phyloP scores from a whole-genome alignment of 2,329 filamentous ascomycete genomes.

The Cercospora janseana region DNA sequence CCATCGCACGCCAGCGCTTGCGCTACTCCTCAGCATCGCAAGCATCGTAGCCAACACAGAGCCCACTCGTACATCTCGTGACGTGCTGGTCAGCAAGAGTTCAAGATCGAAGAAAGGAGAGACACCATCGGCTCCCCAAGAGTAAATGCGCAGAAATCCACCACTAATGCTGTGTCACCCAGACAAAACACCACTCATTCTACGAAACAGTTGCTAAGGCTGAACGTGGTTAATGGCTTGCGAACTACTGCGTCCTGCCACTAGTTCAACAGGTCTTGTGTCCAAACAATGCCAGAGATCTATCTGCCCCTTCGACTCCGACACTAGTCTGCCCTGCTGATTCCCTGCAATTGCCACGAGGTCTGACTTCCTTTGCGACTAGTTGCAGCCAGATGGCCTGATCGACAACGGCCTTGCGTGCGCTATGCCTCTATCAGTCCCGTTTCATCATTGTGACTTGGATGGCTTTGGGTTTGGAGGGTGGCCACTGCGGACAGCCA shows the following conservation, averaged over 20 bases:
- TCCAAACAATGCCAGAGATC: too few species aligned
- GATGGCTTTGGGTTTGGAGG: neutral
- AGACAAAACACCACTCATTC: neutral
- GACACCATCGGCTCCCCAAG: slow-evolving; percentile 5
- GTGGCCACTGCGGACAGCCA: slow-evolving; percentile 12
- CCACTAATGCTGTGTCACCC: slow-evolving; percentile 10
- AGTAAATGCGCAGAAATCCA: neutral
- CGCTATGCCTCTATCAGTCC: too few species aligned
- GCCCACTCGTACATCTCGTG: too few species aligned
- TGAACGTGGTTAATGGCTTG: slow-evolving; percentile 10
- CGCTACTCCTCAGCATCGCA: too few species aligned
- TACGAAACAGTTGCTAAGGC: slow-evolving; percentile 6
- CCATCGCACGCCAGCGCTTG: neutral
- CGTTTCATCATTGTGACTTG: slow-evolving; percentile 2
- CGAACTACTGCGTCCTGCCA: slow-evolving; percentile 12
- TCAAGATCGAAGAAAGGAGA: neutral
- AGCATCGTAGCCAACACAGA: too few species aligned
- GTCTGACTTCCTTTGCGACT: too few species aligned
- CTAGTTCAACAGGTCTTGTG: slow-evolving; percentile 1
- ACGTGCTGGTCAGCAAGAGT: too few species aligned
- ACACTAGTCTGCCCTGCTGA: too few species aligned
- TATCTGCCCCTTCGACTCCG: too few species aligned
- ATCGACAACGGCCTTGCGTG: neutral
- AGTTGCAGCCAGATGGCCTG: neutral
- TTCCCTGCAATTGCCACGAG: too few species aligned